Base-by-base conservation (phyloP, 768 basidiomycete species). In the Lyophyllum shimeji region DNA sequence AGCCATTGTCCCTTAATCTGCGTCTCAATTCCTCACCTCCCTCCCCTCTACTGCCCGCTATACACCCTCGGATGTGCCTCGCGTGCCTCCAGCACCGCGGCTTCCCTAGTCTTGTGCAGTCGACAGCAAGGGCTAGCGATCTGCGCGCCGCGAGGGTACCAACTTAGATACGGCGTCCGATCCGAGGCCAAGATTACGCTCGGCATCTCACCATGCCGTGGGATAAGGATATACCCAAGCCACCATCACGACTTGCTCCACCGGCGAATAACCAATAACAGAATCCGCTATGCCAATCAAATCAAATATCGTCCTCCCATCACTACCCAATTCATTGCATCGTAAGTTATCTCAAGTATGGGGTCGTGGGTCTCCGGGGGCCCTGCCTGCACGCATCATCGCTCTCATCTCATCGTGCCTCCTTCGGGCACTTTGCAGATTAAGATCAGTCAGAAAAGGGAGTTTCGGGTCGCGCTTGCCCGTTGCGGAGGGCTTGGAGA, bases 361-460 rank as follows among this genome's bases (percentile, higher is more conserved):
- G 53, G 53, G 53, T 49, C 13, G 37, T 18, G 60, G 45, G 60
- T 60, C 42, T 52, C 60, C 31, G 60, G 60, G 59, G 60, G 44
- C 7, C 50, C 11, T 20, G 21, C 53, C 11, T 20, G 21, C 47
- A 24, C 44, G 44, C 31, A 43, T 50, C 29, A 46, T 52, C 33
- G n/a, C n/a, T 51, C 40, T 4, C 29, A 29, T 29, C 29, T 29
- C 29, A 44, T 40, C 39, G 18, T 40, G 29, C 39, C 17, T 4
- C 7, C 15, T n/a, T 18, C 39, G 39, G 39, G 3, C 5, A 40
- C 39, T 40, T 40, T 46, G 27, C 17, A 46, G 25, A 46, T 46
- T n/a, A 15, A 7, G 25, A 29, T 46, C 46, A 29, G n/a, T 15
- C 8, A 29, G 9, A 29, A 5, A 9, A 29, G 29, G 29, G 25